Percentiles rank a stretch among this genome's conserved stretches.
Evolutionary conservation across 2,329 filamentous ascomycete genomes (phyloP).

Genomic region (Zelopaecilomyces penicillatus): DNA sequence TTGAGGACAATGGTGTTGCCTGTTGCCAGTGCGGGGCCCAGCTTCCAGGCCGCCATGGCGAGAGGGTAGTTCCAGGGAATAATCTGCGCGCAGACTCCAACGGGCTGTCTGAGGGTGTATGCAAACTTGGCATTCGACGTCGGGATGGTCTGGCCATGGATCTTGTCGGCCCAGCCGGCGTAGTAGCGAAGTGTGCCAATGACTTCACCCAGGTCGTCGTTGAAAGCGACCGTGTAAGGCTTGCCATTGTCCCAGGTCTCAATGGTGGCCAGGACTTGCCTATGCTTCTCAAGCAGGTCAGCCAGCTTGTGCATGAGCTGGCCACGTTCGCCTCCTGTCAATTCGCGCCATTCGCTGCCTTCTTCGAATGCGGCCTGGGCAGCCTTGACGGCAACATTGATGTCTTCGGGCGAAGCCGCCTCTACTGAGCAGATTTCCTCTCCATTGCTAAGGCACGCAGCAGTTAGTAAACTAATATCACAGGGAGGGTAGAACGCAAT

Average conservation of each 20-base stretch:
- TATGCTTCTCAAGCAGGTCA: conserved; percentile 59
- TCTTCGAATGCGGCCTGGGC: conserved; percentile 62
- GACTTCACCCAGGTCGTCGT: conserved; percentile 51
- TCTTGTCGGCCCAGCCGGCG: conserved; percentile 70
- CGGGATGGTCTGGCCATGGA: conserved; percentile 67
- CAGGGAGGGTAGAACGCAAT: too few relatives aligned
- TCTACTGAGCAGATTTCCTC: conserved; percentile 24
- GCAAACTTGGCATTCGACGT: conserved; percentile 61
- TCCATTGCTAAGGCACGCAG: conserved; percentile 17
- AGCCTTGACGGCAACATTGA: conserved; percentile 24
- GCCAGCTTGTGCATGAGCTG: conserved; percentile 63
- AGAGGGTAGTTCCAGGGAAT: conserved; percentile 67
- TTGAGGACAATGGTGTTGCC: conserved; percentile 59
- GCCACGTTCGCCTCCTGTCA: conserved; percentile 58
- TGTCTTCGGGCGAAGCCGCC: conserved; percentile 21
- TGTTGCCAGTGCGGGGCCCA: conserved; percentile 60
- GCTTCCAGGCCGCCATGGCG: conserved; percentile 52
- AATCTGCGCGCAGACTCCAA: conserved; percentile 69
- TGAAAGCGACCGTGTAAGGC: conserved; percentile 56
- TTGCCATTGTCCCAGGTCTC: conserved; percentile 79
- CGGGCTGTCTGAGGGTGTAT: conserved; percentile 61
- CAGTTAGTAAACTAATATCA: too few relatives aligned
- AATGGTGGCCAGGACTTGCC: conserved; percentile 36
- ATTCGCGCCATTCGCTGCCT: conserved; percentile 55
- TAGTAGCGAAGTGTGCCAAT: conserved; percentile 58